Evolutionary conservation across 2,329 filamentous ascomycete species (phyloP), one percentile per base, ranked within the genome.

Genomic region (Phaeosphaeriaceae sp.): DNA sequence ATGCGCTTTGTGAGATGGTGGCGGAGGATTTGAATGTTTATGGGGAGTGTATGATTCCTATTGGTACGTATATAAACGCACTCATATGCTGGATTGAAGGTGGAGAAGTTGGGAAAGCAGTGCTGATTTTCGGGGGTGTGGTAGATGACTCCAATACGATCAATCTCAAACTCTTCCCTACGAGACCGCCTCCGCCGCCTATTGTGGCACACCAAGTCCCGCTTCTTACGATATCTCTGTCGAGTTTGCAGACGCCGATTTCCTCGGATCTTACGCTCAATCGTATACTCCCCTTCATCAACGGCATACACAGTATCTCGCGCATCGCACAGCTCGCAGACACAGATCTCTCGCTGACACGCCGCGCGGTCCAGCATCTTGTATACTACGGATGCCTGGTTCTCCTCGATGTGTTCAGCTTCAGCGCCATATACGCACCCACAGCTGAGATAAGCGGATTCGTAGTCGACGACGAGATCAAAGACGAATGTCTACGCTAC

Each of bases 31-130:
- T 99, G 67, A 97, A 98, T 74, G 96, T 96, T 70, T 99, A 97
- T 73, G 93, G 92, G 73, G 95, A 99, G 81, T 97, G 93, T 83
- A 97, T 97, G 93, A 97, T 97, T 71, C 93, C 93, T 0, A 94
- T 97, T 63, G 91, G 91, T 93, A 80, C 63, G 86, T 82, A 11
- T 25, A n/a, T n/a, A n/a, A n/a, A n/a, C n/a, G n/a, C n/a, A n/a
- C n/a, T n/a, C n/a, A n/a, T n/a, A n/a, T n/a, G n/a, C n/a, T n/a
- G n/a, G n/a, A n/a, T n/a, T 25, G 44, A 21, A 11, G 31, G 11
- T 21, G 4, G 27, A 7, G 19, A 11, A n/a, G 20, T 27, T n/a
- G 1, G 24, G 9, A 25, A 20, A 19, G 6, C n/a, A 13, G 19
- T 36, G 17, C 31, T 58, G 31, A 42, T 58, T n/a, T 64, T 20